Conservation (phyloP, 306 rosid species). For the Astragalus glycyphyllos region DNA sequence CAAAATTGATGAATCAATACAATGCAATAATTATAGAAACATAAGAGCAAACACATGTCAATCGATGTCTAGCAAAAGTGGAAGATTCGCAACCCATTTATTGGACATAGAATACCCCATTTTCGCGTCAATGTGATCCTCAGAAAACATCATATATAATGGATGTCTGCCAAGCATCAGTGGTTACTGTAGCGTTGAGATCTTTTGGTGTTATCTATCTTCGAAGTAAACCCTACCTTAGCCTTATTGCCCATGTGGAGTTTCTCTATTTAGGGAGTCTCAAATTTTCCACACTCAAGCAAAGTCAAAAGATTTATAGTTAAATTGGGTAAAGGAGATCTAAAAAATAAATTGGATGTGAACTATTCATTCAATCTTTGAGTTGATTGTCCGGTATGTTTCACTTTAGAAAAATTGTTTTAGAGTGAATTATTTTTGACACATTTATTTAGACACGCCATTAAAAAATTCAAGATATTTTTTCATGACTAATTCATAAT, state of each 20-base stretch:
- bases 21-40: conserved; percentile 46
- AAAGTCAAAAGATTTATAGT: no score
- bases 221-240: neutral
- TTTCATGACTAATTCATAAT: no score
- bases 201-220: conserved; percentile 5
- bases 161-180: conserved; percentile 28
- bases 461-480: no score
- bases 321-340: no score
- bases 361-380: no score
- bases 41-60: conserved; percentile 40
- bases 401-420: no score
- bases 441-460: no score
- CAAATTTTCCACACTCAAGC: no score
- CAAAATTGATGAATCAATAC: neutral
- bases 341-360: no score
- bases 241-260: neutral
- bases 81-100: conserved; percentile 49
- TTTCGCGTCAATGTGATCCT: conserved; percentile 23
- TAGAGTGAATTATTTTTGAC: no score
- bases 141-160: conserved; percentile 36
- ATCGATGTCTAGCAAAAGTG: conserved; percentile 16
- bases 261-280: no score
- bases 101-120: conserved; percentile 41
- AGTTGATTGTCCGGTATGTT: no score
- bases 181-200: neutral